A percentile compares a stretch with the other conserved stretches of the same genome.
These are phyloP conservation scores for Naegleria fowleri DNA, from an alignment of 208 protist species.

Conservation along the genomic window DNA sequence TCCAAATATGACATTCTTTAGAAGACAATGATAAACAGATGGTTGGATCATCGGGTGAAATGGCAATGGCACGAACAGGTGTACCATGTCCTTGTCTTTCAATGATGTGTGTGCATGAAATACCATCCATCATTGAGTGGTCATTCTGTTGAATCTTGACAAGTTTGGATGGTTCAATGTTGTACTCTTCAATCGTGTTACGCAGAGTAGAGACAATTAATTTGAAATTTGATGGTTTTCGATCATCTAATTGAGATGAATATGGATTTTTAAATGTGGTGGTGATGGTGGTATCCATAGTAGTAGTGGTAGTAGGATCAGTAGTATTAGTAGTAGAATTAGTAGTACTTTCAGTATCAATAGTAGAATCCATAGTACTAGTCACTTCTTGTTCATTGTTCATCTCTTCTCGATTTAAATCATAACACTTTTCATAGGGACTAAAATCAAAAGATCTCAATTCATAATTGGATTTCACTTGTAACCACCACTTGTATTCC, in stretches of 20 bases:
- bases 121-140: neutral
- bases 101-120: neutral
- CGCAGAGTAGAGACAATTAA: neutral
- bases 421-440: neutral
- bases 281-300: too few species aligned
- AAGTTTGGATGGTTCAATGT: neutral
- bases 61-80: neutral
- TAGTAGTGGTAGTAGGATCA: too few species aligned
- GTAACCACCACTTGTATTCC: neutral
- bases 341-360: too few species aligned
- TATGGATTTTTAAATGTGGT: neutral
- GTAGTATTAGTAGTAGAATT: too few species aligned
- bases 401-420: too few species aligned
- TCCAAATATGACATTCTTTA: neutral
- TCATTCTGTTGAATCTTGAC: neutral
- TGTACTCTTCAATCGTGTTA: conserved; percentile 12
- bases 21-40: neutral
- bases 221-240: neutral
- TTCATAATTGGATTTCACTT: neutral
- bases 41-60: neutral
- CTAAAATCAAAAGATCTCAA: neutral
- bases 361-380: too few species aligned
- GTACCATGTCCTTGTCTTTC: conserved; percentile 15
- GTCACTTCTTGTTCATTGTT: neutral
- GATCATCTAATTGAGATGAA: neutral